These are phyloP conservation scores for Magnaporthiopsis rhizophila DNA, from an alignment of 2,329 filamentous ascomycete species.

Conservation along the genomic window DNA sequence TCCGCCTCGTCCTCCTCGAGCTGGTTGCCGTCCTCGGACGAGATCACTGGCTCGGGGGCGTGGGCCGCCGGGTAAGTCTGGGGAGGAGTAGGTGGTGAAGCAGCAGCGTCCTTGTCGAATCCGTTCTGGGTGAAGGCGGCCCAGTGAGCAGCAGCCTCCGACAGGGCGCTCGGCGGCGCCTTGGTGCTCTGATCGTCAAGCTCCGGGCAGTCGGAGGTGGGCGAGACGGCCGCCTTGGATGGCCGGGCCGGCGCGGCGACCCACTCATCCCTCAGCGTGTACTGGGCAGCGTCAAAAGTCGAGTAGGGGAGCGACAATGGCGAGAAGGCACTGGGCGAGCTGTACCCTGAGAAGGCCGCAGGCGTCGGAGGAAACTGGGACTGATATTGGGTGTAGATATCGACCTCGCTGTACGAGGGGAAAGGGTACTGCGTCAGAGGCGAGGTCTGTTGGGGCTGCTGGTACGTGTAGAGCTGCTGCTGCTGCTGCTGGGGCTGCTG, in stretches of 20 bases:
- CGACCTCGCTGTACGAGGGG: conserved; percentile 31
- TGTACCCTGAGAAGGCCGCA: conserved; percentile 47
- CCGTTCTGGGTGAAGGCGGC: conserved; percentile 8
- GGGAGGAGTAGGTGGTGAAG: conserved; percentile 46
- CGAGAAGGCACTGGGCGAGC: conserved; percentile 49
- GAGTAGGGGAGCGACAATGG: conserved; percentile 42
- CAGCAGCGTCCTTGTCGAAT: conserved; percentile 25
- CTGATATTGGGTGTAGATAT: conserved; percentile 16
- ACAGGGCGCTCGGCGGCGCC: neutral
- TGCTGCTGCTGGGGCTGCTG: conserved; percentile 26
- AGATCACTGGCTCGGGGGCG: conserved; percentile 21
- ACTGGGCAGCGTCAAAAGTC: conserved; percentile 28
- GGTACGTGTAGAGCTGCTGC: conserved; percentile 26
- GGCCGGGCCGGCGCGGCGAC: conserved; percentile 16
- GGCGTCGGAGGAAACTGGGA: conserved; percentile 44
- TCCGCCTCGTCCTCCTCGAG: conserved; percentile 35
- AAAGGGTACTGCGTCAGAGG: conserved; percentile 30
- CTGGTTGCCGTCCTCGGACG: conserved; percentile 37
- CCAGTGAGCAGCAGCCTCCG: conserved; percentile 10
- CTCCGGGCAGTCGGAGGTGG: conserved; percentile 1
- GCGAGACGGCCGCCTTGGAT: conserved; percentile 12
- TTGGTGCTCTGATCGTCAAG: neutral
- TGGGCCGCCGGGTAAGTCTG: conserved; percentile 44
- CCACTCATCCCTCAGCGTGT: conserved; percentile 32
- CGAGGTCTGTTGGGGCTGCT: conserved; percentile 24